Evolutionary conservation across 768 basidiomycete species (phyloP), one percentile per base, ranked within the genome.

Genomic region (Lentinula detonsa): DNA sequence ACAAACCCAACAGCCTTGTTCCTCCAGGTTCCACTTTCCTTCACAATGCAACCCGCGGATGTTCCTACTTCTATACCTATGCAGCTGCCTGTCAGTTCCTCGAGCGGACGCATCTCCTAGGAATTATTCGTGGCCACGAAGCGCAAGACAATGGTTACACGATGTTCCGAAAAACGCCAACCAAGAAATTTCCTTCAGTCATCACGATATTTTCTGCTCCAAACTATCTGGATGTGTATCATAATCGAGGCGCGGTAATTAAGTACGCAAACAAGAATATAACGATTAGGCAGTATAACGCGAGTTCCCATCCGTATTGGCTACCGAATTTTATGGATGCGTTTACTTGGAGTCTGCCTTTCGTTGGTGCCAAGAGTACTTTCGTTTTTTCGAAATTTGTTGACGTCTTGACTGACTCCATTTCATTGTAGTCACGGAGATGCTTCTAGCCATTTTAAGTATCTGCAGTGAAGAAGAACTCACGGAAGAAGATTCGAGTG

Each of bases 131-230:
- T 33, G 96, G 93, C 13, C 96, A 98, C 64, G 96, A 98, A 75
- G 96, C 94, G 2, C 96, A 98, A 73, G 95, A 98, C 74, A 90
- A 92, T 4, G 95, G 95, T 88, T 95, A 70, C 69, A 90, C 89
- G 57, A 98, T 98, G 95, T 90, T 93, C 73, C 86, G 92, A 64
- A 95, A 95, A 74, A 97, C 96, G 0, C 91, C 92, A 49, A 90
- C 88, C 42, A 95, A 93, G 69, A 94, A 93, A 62, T 98, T 98
- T 75, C 95, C 95, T 0, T 92, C 93, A 0, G 91, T 98, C 35
- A 97, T 98, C 76, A 98, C 95, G 40, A 93, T 99, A 66, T 99
- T 99, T 77, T 93, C 91, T 16, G 96, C 95, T 1, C 96, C 96
- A 10, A 95, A 97, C 71, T 98, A 97, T 72, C 85, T 97, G 63